phyloP scores from a whole-genome alignment of 2,329 filamentous ascomycete species.

The Torrubiella hemipterigena region DNA sequence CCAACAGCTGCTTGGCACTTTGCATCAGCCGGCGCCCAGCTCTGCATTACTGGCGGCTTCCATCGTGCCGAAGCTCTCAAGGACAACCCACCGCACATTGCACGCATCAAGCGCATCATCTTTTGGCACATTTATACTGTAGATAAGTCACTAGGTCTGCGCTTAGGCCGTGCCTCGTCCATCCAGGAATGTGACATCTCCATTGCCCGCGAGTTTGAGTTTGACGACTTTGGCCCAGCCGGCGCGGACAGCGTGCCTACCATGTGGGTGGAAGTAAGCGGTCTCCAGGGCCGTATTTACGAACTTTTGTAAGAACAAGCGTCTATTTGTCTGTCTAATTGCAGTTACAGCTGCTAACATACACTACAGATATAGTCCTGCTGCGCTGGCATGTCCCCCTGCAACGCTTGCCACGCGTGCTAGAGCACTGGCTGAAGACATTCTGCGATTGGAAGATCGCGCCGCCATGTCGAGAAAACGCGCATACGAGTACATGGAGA shows the following conservation, averaged over 20 bases:
- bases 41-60: conserved; percentile 52
- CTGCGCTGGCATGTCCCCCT: conserved; percentile 26
- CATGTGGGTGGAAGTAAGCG: conserved; percentile 42
- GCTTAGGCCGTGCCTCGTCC: conserved; percentile 44
- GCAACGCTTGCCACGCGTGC: conserved; percentile 27
- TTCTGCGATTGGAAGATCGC: conserved; percentile 22
- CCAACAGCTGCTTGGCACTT: conserved; percentile 55
- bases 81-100: conserved; percentile 17
- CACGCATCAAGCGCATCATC: conserved; percentile 26
- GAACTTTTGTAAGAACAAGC: conserved; percentile 26
- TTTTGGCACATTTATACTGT: conserved; percentile 44
- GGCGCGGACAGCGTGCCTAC: conserved; percentile 27
- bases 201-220: conserved; percentile 28
- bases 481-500: conserved; percentile 23
- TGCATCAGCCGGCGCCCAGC: conserved; percentile 42
- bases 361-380: conserved; percentile 34
- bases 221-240: conserved; percentile 25
- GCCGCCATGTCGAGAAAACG: conserved; percentile 21
- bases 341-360: conserved; percentile 8
- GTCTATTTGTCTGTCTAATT: not conserved
- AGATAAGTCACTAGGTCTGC: conserved; percentile 45
- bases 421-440: conserved; percentile 23
- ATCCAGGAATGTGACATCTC: conserved; percentile 50
- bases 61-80: conserved; percentile 31
- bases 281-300: conserved; percentile 47